Evolutionary conservation across 805 yeast genomes (phyloP).

Genomic region (Debaryomyces castellii): DNA sequence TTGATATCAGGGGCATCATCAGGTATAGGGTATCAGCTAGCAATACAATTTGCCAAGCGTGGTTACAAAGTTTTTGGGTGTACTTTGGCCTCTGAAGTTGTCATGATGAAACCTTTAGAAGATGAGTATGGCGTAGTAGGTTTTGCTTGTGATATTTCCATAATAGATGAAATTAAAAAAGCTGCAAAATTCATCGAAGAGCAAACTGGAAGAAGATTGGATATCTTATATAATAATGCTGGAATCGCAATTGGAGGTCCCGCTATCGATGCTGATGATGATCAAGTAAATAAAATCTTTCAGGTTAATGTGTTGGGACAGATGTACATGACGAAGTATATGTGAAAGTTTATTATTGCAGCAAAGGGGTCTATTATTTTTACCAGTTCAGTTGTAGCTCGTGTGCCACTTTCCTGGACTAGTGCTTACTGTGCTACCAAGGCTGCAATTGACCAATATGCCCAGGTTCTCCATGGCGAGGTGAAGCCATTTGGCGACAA

Average conservation of each 20-base stretch:
- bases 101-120: slow-evolving; percentile 35
- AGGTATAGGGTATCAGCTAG: slow-evolving; percentile 47
- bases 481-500: slow-evolving; percentile 37
- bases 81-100: slow-evolving; percentile 26
- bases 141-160: slow-evolving; percentile 35
- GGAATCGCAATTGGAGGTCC: slow-evolving; percentile 28
- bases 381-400: slow-evolving; percentile 36
- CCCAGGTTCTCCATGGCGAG: slow-evolving; percentile 32
- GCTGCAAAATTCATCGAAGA: slow-evolving; percentile 20
- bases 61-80: slow-evolving; percentile 41
- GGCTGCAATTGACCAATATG: slow-evolving; percentile 39
- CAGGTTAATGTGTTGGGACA: slow-evolving; percentile 42
- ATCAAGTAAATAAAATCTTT: slow-evolving; percentile 16
- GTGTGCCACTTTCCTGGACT: slow-evolving; percentile 33
- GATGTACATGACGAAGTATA: slow-evolving; percentile 31
- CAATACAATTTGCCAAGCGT: slow-evolving; percentile 40
- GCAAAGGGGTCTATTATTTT: slow-evolving; percentile 38
- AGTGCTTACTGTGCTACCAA: slow-evolving; percentile 37
- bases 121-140: slow-evolving; percentile 25
- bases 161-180: slow-evolving; percentile 21
- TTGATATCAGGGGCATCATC: slow-evolving; percentile 54
- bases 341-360: slow-evolving; percentile 27
- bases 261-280: slow-evolving; percentile 30
- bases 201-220: slow-evolving; percentile 31
- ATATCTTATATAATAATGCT: slow-evolving; percentile 43